These are phyloP conservation scores for Blastobotrys illinoisensis DNA, from an alignment of 1,139 yeast species.

Conservation along the genomic window DNA sequence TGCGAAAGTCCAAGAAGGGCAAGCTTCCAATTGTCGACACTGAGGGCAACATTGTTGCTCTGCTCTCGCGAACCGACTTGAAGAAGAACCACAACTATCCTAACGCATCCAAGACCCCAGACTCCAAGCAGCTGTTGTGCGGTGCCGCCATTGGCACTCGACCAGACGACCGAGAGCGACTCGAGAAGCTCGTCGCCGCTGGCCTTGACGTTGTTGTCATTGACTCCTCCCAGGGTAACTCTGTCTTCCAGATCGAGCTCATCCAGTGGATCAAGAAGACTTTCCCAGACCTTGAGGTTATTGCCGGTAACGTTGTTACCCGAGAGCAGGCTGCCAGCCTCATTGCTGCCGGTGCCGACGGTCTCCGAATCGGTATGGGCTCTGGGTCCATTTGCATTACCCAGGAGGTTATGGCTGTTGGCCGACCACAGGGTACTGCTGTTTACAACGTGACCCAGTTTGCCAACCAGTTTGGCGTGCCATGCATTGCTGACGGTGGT, in stretches of 20 bases:
- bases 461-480: conserved; percentile 85
- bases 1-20: conserved; percentile 94
- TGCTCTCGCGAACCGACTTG: conserved; percentile 92
- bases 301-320: conserved; percentile 98
- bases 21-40: conserved; percentile 89
- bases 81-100: conserved; percentile 95
- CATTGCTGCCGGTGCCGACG: conserved; percentile 96
- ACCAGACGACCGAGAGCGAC: conserved; percentile 80
- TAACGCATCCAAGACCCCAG: conserved; percentile 85
- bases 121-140: conserved; percentile 92
- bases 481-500: conserved; percentile 99
- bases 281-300: conserved; percentile 74
- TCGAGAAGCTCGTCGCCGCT: conserved; percentile 80
- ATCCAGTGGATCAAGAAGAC: conserved; percentile 82
- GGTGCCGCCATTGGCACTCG: conserved; percentile 99
- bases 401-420: conserved; percentile 99
- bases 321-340: conserved; percentile 98
- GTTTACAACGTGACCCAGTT: conserved; percentile 83
- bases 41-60: conserved; percentile 70
- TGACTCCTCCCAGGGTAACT: conserved; percentile 98
- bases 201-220: conserved; percentile 95
- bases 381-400: conserved; percentile 98
- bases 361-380: conserved; percentile 99
- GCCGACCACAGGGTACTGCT: conserved; percentile 99
- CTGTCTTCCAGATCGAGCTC: conserved; percentile 90